Evolutionary conservation across 2,329 filamentous ascomycete species (phyloP), one percentile per base, ranked within the genome.

Genomic region (Aspergillus sojae): DNA sequence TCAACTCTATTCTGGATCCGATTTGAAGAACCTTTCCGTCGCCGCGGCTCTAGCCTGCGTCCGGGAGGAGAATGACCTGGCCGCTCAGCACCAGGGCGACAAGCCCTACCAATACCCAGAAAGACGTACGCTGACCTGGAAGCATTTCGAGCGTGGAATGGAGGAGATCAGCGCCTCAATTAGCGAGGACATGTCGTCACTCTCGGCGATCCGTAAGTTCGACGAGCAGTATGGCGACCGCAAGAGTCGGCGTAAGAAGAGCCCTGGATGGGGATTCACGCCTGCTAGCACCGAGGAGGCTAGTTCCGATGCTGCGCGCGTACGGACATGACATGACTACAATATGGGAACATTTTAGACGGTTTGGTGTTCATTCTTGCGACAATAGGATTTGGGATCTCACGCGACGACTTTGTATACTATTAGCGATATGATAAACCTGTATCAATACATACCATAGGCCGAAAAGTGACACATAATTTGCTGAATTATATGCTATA

Each of bases 221-320:
- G 95, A 99, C 75, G 92, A 97, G 79, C 91, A 94, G 76, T 99
- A 94, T 76, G 94, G 95, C 30, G 93, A 97, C 74, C 86, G 90
- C 41, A 90, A 88, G 72, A 87, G 85, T 1, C 86, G 86, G 69
- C 85, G 87, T 73, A 87, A 86, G 74, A 88, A 86, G 77, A 87
- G 77, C 30, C 69, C 76, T 11, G 79, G 80, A 0, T 84, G 82
- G 76, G 85, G 85, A 4, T 87, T 87, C 70, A 75, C 73, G 55
- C 75, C 77, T 23, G 77, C 77, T 2, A 68, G 66, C 23, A 72
- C 73, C 23, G 71, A 75, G 10, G 74, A 77, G 34, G 64, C 71
- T 50, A 70, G 64, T 26, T 62, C 72, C 21, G 78, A 82, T 59
- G 74, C 77, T 12, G 77, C 77, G 43, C 79, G 80, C 57, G 80